Base-by-base conservation (phyloP, 441 rosid species). In the Brassica hybrid region DNA sequence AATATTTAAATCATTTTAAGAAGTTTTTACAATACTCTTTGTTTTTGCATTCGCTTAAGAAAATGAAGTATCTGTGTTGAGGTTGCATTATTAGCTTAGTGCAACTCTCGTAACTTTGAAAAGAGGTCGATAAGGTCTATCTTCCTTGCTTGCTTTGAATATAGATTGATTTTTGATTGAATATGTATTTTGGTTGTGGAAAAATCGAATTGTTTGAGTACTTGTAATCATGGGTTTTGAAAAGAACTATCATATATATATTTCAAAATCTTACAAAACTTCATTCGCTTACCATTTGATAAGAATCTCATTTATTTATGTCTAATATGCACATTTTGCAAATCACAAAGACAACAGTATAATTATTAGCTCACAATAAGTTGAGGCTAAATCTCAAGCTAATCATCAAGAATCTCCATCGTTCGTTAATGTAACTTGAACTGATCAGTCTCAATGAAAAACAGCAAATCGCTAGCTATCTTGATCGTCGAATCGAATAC, bases 11-110 rank as follows among this genome's bases (percentile, higher is more conserved):
- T 19, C 45, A 43, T 27, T 59, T 32, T 1, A 38, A 67, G 19
- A 65, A 9, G 38, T 27, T 77, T 72, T 32, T 19, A n/a, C 23
- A 36, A 5, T 77, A 25, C 60, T 67, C 0, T 58, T 71, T 27
- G 32, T 41, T 52, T 21, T 60, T 8, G 21, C 41, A 32, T 32
- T 68, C 18, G 63, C 65, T 62, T 13, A 2, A 19, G 25, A 71
- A 17, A 54, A 23, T 9, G n/a, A 69, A 36, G 32, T 27, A 65
- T 19, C 6, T 32, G n/a, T 32, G 32, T 48, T 78, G 63, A 78
- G 73, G 60, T 48, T 67, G 81, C 65, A 66, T 78, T 67, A 78
- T 78, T 59, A 78, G 81, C 65, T 72, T 78, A 78, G 61, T 72
- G 81, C 76, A 65, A 65, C 43, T 72, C 63, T 65, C 41, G 4